Base-by-base conservation (phyloP, 495 filamentous ascomycete genomes). In the Daldinia vernicosa region DNA sequence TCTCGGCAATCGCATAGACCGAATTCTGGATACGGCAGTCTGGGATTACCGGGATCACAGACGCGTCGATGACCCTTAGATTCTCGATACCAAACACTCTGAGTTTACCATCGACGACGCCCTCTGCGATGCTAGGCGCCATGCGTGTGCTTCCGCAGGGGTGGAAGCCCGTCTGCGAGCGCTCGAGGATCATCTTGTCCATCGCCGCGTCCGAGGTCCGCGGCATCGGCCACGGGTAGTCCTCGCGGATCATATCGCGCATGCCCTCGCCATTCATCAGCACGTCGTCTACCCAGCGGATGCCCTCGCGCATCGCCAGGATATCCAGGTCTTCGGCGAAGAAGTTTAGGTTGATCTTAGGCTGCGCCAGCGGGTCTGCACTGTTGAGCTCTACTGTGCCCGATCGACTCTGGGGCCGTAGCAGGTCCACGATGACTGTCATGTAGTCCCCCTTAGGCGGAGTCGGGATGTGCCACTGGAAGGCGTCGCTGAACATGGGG, bases 211-310 rank as follows among this genome's bases (percentile, higher is more conserved):
- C 86, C 3, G 80, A 83, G 8, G 82, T 63, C 3, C 83, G 78
- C 5, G 87, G 87, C 86, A 89, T 88, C n/a, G 80, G 75, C 86
- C 85, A 89, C 6, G 87, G 88, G 71, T 84, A 89, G 60, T 88
- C 85, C 27, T 72, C 79, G 4, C 71, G 75, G 30, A 89, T 77
- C 26, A 89, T 81, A 45, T 89, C 86, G 78, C 84, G 86, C 76
- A 88, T 83, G 14, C 86, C 86, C 9, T 83, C 82, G n/a, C 85
- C 87, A 12, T 79, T 85, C 55, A 77, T 85, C 30, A 89, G 60
- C 17, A 90, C 76, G 63, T 89, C 86, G 67, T 89, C 84, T 3
- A 82, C 81, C 66, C 78, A 88, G 9, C 86, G 79, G 9, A 87
- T 76, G 32, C 87, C 87, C 74, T 89, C 86, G 51, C 84, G 81